These are phyloP conservation scores for Trichoderma gracile DNA, from an alignment of 2,329 filamentous ascomycete species.

Conservation along the genomic window DNA sequence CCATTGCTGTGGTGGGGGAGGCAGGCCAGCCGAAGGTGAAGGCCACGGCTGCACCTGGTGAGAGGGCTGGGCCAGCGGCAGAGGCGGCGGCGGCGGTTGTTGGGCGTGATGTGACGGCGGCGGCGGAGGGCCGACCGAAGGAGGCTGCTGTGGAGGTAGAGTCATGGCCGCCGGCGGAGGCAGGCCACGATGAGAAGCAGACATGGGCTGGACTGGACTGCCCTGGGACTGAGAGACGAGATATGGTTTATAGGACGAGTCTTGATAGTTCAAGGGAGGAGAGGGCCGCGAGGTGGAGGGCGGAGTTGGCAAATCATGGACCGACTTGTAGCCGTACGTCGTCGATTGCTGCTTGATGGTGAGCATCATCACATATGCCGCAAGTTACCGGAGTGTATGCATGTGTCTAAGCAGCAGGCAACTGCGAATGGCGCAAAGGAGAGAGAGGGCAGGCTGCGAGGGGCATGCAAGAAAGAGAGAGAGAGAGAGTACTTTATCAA, in stretches of 20 bases:
- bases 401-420: conserved; percentile 31
- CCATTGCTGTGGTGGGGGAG: conserved; percentile 66
- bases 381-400: conserved; percentile 34
- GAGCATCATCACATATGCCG: conserved; percentile 55
- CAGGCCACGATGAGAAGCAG: conserved; percentile 67
- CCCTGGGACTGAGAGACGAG: conserved; percentile 45
- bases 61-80: conserved; percentile 33
- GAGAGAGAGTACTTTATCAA: neutral
- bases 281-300: conserved; percentile 57
- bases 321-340: conserved; percentile 59
- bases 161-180: conserved; percentile 68
- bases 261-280: conserved; percentile 54
- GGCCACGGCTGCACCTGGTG: conserved; percentile 40
- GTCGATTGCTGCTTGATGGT: conserved; percentile 60
- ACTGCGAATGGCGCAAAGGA: conserved; percentile 20
- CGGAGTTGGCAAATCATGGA: conserved; percentile 63
- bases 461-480: conserved; percentile 18
- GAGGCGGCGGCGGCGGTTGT: conserved; percentile 29
- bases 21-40: conserved; percentile 50
- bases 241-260: conserved; percentile 46
- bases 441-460: conserved; percentile 1
- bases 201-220: conserved; percentile 61
- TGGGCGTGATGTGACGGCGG: conserved; percentile 34
- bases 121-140: conserved; percentile 32
- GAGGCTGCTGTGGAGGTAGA: conserved; percentile 52